A percentile compares a stretch with the other conserved stretches of the same genome.
These are phyloP conservation scores for Aegilops tauschii DNA, from an alignment of 176 grass and related monocot species.

Conservation along the genomic window DNA sequence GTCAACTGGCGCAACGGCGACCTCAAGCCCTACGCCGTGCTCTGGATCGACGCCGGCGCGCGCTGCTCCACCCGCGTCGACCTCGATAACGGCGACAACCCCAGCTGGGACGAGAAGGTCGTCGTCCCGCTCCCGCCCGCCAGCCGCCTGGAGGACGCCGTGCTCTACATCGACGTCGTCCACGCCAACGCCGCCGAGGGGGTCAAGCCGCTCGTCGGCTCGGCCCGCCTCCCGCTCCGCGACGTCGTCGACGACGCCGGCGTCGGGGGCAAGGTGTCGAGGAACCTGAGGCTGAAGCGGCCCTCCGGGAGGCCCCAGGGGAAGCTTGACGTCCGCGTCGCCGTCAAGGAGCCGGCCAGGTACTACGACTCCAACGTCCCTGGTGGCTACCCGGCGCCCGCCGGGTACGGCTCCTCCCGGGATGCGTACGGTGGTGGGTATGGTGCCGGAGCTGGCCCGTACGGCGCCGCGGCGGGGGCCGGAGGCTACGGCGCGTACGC, in stretches of 20 bases:
- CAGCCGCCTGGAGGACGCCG: slow-evolving; percentile 38
- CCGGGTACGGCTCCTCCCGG: slow-evolving; percentile 4
- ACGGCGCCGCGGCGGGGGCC: neutral
- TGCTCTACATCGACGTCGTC: slow-evolving; percentile 69
- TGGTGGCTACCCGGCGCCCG: neutral
- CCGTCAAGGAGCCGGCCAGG: slow-evolving; percentile 41
- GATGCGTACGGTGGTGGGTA: slow-evolving; percentile 19
- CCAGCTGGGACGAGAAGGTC: slow-evolving; percentile 70
- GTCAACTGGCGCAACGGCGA: slow-evolving; percentile 79
- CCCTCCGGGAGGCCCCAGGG: slow-evolving; percentile 72
- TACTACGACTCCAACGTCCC: slow-evolving; percentile 28
- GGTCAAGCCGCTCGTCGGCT: slow-evolving; percentile 72
- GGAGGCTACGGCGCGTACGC: neutral
- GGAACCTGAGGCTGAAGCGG: slow-evolving; percentile 49
- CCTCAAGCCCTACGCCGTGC: slow-evolving; percentile 56
- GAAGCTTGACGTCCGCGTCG: slow-evolving; percentile 50
- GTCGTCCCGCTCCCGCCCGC: slow-evolving; percentile 22
- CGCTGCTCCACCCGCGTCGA: slow-evolving; percentile 60
- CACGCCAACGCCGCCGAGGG: slow-evolving; percentile 55
- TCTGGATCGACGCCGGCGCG: slow-evolving; percentile 51
- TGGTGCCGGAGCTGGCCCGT: neutral
- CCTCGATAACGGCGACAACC: slow-evolving; percentile 37
- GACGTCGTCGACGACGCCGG: slow-evolving; percentile 66
- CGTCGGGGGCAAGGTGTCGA: slow-evolving; percentile 27
- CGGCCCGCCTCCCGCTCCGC: slow-evolving; percentile 52